Base-by-base conservation (phyloP, 306 rosid genomes). In the Quercus bicolor region DNA sequence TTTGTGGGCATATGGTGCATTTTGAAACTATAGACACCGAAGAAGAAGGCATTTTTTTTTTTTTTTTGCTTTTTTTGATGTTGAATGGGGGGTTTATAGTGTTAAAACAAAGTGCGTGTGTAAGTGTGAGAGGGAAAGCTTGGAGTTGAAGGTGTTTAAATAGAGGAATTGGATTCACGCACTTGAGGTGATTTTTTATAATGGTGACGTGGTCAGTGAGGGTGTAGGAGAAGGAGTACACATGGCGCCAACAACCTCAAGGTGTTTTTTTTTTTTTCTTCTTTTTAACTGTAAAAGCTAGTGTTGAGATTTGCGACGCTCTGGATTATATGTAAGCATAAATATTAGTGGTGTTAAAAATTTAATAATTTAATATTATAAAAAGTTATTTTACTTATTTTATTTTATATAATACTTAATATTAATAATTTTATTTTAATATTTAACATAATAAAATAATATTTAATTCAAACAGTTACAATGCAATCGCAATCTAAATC, bases 31-130 rank as follows among this genome's bases (percentile, higher is more conserved):
- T 13, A 33, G 85, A 83, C 5, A 88, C 87, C 4, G 92, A 86
- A 37, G 92, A 84, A 37, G 93, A 85, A 91, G 98, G 98, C 98
- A 93, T 93, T 77, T 76, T 89, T 65, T 20, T 43, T 14, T 69
- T 15, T 21, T 13, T 0, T 1, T 24, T 24, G 2, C 3, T 10
- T 0, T 37, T 52, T 4, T 12, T 23, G 6, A 5, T 10, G 34
- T 34, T 34, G 8, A 34, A 1, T 2, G 4, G 53, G 53, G 18
- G 18, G 13, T 7, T 13, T 21, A 45, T 59, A 0, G 52, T 6
- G 40, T 34, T 34, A 34, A 34, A 34, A 6, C 40, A 6, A 0
- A 12, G 52, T 16, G 23, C 0, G 23, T 15, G 75, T 33, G 10
- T 10, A 12, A 53, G 76, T 31, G 72, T 62, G 74, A 19, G 4